Base-by-base conservation (phyloP, 1,284 basidiomycete genomes). In the Cutaneotrichosporon cutaneum region DNA sequence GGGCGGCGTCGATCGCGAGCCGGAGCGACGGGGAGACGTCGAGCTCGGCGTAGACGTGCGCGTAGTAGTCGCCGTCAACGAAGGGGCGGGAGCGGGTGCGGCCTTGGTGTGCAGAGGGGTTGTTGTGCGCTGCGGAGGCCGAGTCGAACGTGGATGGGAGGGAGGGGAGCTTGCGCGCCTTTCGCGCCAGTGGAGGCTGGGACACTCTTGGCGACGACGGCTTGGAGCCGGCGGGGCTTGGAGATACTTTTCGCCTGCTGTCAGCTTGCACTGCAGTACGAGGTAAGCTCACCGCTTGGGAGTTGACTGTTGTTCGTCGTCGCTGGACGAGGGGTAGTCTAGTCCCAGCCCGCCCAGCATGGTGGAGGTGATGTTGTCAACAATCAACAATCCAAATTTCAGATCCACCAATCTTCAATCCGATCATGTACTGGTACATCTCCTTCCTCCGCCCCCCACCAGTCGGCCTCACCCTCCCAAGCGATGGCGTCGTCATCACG, bases 361-460 rank as follows among this genome's bases (percentile, higher is more conserved):
- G 54, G 30, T n/a, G 26, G 36, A 30, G 39, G 26, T 10, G 24
- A 16, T 44, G 22, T 44, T 54, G 60, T 24, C 36, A 47, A 42
- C 56, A 56, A 58, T n/a, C n/a, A n/a, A n/a, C n/a, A n/a, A 36
- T 30, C 24, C 5, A 36, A 54, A 59, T 54, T 54, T 54, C 42
- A 9, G 32, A 35, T 56, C 47, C 52, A 36, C 54, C 32, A 54
- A 50, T 55, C 33, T 39, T 24, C 10, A 22, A 45, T 18, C n/a
- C 14, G 45, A 52, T 39, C 57, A 80, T 80, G 79, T 79, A 78
- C 72, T 80, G 74, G 76, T 79, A 80, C 64, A 72, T 78, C 51
- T 80, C 79, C 21, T 80, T 80, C 64, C 72, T 80, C 3, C 72
- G 79, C 2, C 77, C 79, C 1, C 79, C 79, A 13, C 77, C 79